Evolutionary conservation across 768 basidiomycete species (phyloP), one percentile per base, ranked within the genome.

Genomic region (Rubroboletus pulcherrimus): DNA sequence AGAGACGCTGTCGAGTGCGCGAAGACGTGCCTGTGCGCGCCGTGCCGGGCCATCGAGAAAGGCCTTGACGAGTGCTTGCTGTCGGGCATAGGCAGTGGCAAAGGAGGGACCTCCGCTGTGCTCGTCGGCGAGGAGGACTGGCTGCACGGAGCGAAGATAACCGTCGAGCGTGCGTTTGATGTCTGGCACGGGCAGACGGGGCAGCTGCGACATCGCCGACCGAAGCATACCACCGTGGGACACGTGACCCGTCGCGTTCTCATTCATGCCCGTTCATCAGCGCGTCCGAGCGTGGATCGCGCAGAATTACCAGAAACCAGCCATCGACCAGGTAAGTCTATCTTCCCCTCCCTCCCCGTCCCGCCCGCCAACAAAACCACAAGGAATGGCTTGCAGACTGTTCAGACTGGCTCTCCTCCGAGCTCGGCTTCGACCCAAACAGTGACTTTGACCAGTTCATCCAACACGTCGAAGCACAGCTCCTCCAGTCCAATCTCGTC

Each of bases 151-250:
- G 51, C 80, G 79, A 19, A 95, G 73, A 67, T 97, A 98, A 53
- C 78, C 81, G 60, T 88, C 80, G 37, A 98, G 75, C 0, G 91
- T 89, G 63, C 83, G 78, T 33, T 79, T 78, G 2, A 98, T 79
- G 55, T 86, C 80, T 17, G 93, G 94, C 4, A 97, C 81, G 1
- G 95, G 95, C 10, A 97, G 77, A 53, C 91, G 84, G 11, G 87
- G 87, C 34, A 91, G 67, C 24, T 55, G 55, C 14, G 57, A 62
- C 65, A 65, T 66, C 48, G 6, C 51, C 19, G 58, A 54, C 58
- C 63, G 58, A 34, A 50, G n/a, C 66, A 63, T 68, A 39, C 42
- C 40, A 8, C 12, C 12, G 30, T 49, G 38, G 2, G 51, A 51
- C 63, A 55, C 50, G 58, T 53, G 57, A 58, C 31, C 38, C 4